Percentiles rank a stretch among this genome's conserved stretches.
These are phyloP conservation scores for Hortaea werneckii DNA, from an alignment of 2,329 filamentous ascomycete genomes.

Conservation along the genomic window DNA sequence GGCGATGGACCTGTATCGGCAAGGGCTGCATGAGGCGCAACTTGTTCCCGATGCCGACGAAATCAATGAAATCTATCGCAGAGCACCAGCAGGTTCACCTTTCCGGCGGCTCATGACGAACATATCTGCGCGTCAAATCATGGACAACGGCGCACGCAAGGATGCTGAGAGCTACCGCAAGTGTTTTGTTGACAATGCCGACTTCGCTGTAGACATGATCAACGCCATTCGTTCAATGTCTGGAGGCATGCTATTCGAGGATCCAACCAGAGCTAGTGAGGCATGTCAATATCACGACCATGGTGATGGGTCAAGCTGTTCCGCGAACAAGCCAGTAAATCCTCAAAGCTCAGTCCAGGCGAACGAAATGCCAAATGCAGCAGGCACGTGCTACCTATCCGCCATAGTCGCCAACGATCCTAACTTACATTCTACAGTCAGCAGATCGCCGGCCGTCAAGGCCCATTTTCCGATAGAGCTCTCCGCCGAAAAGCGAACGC, in stretches of 20 bases:
- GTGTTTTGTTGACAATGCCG: constrained; percentile 40
- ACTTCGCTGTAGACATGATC: constrained; percentile 45
- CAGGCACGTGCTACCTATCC: not conserved
- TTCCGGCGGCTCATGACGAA: constrained; percentile 42
- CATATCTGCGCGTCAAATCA: constrained; percentile 48
- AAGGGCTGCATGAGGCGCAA: constrained; percentile 38
- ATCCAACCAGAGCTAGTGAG: constrained; percentile 37
- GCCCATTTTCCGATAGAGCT: constrained; percentile 8
- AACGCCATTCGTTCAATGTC: constrained; percentile 41
- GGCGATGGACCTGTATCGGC: constrained; percentile 45
- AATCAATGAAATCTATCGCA: constrained; percentile 44
- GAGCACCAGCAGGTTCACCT: constrained; percentile 34
- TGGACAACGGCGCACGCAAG: constrained; percentile 43
- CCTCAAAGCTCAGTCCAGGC: not conserved
- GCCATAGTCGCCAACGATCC: constrained; percentile 2
- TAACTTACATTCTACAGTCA: constrained; percentile 14
- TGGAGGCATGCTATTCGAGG: constrained; percentile 42
- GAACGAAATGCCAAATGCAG: not conserved
- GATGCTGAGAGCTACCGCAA: constrained; percentile 40
- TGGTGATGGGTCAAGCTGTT: constrained; percentile 24
- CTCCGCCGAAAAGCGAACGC: constrained; percentile 13
- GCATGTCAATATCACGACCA: constrained; percentile 44
- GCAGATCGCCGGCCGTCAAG: not conserved
- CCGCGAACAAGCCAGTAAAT: not conserved
- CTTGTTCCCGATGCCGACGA: constrained; percentile 46